Evolutionary conservation across 495 filamentous ascomycete genomes (phyloP).

Genomic region (Tuber indicum): DNA sequence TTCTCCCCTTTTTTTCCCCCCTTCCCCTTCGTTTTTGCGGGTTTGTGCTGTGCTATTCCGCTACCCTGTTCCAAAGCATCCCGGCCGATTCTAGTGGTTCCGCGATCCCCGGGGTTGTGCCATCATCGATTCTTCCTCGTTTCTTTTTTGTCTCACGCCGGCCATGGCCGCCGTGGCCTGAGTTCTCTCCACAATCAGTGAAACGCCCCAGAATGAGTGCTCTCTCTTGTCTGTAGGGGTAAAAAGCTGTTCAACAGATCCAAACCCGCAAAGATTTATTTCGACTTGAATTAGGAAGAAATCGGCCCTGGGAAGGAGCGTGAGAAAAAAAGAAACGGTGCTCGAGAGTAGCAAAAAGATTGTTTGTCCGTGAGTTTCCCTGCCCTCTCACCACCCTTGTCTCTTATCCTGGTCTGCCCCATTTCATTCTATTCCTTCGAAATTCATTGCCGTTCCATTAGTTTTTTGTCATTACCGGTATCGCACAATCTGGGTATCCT

Average conservation of each 20-base stretch:
- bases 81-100: constrained; percentile 29
- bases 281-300: neutral
- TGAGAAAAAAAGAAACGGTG: constrained; percentile 1
- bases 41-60: constrained; percentile 15
- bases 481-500: neutral
- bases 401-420: neutral
- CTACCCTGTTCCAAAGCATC: constrained; percentile 30
- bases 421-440: constrained; percentile 1
- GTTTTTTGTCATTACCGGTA: neutral
- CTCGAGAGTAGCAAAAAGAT: neutral
- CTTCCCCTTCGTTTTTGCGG: constrained; percentile 15
- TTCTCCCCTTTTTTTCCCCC: neutral
- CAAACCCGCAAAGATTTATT: neutral
- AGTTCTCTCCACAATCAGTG: constrained; percentile 10
- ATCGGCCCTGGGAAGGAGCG: neutral
- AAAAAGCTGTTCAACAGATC: constrained; percentile 14
- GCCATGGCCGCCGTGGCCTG: constrained; percentile 28
- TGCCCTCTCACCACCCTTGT: constrained; percentile 3
- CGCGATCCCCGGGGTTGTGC: constrained; percentile 28
- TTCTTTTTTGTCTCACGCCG: constrained; percentile 22
- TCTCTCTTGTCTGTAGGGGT: neutral
- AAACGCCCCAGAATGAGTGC: constrained; percentile 23
- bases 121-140: constrained; percentile 22
- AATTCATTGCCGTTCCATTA: neutral
- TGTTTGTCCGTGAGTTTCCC: constrained; percentile 4